A percentile compares a stretch with the other conserved stretches of the same genome.
Evolutionary conservation across 495 filamentous ascomycete genomes (phyloP).

Genomic region (Thermothielavioides terrestris): DNA sequence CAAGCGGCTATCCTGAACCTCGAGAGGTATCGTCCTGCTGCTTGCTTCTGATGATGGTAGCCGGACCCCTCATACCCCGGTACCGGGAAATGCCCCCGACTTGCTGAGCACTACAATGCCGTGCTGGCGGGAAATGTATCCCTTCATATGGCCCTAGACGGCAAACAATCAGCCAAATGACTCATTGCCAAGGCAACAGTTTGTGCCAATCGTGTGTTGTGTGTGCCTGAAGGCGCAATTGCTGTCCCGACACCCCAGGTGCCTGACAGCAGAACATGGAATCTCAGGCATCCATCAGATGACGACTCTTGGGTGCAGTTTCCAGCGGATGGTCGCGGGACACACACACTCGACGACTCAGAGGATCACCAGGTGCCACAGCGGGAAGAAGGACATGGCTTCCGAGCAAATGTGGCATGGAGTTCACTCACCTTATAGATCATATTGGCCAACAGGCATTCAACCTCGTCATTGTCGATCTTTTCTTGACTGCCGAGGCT

Average conservation of each 20-base stretch:
- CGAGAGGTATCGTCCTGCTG: neutral
- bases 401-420: neutral
- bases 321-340: too few relatives aligned
- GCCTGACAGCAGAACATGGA: neutral
- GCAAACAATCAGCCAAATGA: conserved; percentile 17
- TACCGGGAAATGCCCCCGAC: conserved; percentile 88
- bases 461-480: conserved; percentile 85
- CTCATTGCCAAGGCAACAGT: conserved; percentile 12
- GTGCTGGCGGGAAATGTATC: conserved; percentile 86
- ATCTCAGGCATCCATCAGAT: conserved; percentile 1
- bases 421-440: conserved; percentile 77
- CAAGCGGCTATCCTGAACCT: neutral
- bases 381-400: neutral
- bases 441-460: conserved; percentile 87
- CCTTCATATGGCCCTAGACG: conserved; percentile 81
- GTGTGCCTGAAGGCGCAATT: neutral
- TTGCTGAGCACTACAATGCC: conserved; percentile 88
- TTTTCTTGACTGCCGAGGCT: conserved; percentile 50
- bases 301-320: too few relatives aligned
- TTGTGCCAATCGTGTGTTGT: conserved; percentile 10
- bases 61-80: conserved; percentile 56
- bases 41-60: neutral
- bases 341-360: too few relatives aligned
- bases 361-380: too few relatives aligned
- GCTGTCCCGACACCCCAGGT: conserved; percentile 13